phyloP scores from a whole-genome alignment of 352 stramenopile species.

The Phytophthora syringae region DNA sequence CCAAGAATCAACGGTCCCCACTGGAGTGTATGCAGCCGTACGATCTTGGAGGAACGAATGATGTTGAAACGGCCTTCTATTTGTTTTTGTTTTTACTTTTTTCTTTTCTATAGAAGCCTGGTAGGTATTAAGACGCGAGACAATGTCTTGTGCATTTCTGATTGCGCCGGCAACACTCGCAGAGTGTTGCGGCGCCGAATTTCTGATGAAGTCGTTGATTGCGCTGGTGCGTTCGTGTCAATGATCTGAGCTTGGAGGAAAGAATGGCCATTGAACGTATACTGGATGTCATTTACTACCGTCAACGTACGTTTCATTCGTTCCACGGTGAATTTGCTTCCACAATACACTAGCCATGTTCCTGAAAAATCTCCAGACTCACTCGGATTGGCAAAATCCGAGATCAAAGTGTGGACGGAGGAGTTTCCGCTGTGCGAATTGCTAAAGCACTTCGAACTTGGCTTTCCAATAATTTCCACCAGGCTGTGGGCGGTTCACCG shows the following conservation, averaged over 20 bases:
- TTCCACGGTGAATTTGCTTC: conserved; percentile 50
- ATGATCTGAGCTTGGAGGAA: conserved; percentile 52
- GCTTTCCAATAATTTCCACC: conserved; percentile 36
- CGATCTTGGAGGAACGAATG: too few relatives aligned
- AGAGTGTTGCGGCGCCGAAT: too few relatives aligned
- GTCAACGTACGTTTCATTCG: conserved; percentile 56
- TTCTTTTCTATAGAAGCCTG: too few relatives aligned
- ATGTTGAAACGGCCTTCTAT: too few relatives aligned
- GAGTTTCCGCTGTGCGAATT: conserved; percentile 39
- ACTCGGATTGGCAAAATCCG: background rate
- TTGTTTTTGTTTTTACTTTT: too few relatives aligned
- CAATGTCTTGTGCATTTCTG: too few relatives aligned
- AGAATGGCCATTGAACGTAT: conserved; percentile 64
- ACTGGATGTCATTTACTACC: conserved; percentile 75
- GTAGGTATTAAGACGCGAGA: too few relatives aligned
- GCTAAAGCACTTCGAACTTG: conserved; percentile 40
- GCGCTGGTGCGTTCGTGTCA: too few relatives aligned
- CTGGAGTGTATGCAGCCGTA: too few relatives aligned
- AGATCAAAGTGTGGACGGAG: conserved; percentile 9
- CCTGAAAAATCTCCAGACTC: background rate
- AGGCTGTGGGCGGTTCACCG: background rate
- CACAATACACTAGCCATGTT: conserved; percentile 30
- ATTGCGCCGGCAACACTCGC: too few relatives aligned
- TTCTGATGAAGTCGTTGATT: too few relatives aligned
- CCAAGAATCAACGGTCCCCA: too few relatives aligned